Evolutionary conservation across 1,139 yeast species (phyloP), one percentile per base, ranked within the genome.

Genomic region (Diutina ranongensis): DNA sequence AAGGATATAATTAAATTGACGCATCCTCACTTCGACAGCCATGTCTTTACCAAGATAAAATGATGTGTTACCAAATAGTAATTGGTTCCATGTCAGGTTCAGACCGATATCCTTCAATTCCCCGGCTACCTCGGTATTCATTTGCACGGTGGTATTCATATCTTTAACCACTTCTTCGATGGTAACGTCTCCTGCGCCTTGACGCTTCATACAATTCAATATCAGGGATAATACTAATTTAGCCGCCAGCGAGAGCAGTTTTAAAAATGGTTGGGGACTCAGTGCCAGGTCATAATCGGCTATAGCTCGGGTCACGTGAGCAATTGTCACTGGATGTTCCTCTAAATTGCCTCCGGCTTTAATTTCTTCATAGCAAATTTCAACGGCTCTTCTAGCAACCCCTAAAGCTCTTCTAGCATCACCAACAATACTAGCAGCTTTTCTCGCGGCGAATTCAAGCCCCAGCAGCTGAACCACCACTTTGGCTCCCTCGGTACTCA

Each of bases 351-450:
- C 57, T 3, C 51, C 52, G 7, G 45, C 35, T 25, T 44, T 40
- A 51, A 68, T 78, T 49, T 77, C 80, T 48, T 62, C 62, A 55
- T 85, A 94, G 0, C 97, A 96, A 35, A 89, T 69, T 58, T 88
- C 97, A 7, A 89, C 85, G 0, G 97, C 97, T 49, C 97, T 68
- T 41, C 94, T 74, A 57, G 96, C 85, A 15, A 92, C 85, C 49
- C 85, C 85, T 47, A 94, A 67, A 0, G 96, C 97, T 52, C 97
- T 71, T 55, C 99, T 72, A 1, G 97, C 98, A 67, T 92, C 99
- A 48, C 99, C 98, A 60, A 94, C 84, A 3, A 92, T 97, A 64
- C 94, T 81, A 7, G 97, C 96, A 40, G 92, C 94, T 61, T 88
- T 88, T 61, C 97, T 75, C 1, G 97, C 79, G 0, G 97, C 97